Conservation (phyloP, 305 asterid species). For the Fraxinus latifolia region DNA sequence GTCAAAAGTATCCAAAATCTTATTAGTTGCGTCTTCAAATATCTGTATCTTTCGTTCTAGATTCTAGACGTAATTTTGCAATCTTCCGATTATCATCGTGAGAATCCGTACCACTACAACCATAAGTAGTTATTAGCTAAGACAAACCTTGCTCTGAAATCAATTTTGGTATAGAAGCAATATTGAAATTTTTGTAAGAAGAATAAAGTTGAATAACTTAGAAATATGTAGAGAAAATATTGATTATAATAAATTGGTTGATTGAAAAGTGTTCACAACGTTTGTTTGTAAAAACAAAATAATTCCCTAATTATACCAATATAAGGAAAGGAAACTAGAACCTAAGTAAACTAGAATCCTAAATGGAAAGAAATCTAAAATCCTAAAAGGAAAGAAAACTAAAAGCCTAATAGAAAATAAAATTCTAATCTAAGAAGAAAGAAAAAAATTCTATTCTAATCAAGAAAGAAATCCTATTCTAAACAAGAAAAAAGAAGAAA, state of each 20-base stretch:
- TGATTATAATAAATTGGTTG: not conserved
- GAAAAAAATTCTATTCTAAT: not conserved
- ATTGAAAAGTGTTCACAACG: not conserved
- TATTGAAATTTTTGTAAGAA: not conserved
- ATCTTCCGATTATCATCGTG: too few relatives aligned
- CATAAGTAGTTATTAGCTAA: too few relatives aligned
- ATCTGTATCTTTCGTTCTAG: too few relatives aligned
- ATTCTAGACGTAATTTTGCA: too few relatives aligned
- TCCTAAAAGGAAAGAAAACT: not conserved
- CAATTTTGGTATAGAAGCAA: too few relatives aligned
- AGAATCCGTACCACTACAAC: too few relatives aligned
- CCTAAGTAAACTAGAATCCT: not conserved
- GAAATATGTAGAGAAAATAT: not conserved
- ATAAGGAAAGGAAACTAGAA: not conserved
- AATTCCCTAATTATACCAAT: not conserved
- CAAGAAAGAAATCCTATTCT: not conserved
- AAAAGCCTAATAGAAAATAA: not conserved
- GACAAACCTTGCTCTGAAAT: too few relatives aligned
- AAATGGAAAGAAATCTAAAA: too few relatives aligned
- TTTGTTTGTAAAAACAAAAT: too few relatives aligned
- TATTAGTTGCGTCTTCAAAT: too few relatives aligned
- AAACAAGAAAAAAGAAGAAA: too few relatives aligned
- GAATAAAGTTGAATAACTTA: not conserved
- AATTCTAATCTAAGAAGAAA: not conserved
- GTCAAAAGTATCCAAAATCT: too few relatives aligned